Evolutionary conservation across 768 basidiomycete genomes (phyloP).

Genomic region (Leucogyrophana mollusca): DNA sequence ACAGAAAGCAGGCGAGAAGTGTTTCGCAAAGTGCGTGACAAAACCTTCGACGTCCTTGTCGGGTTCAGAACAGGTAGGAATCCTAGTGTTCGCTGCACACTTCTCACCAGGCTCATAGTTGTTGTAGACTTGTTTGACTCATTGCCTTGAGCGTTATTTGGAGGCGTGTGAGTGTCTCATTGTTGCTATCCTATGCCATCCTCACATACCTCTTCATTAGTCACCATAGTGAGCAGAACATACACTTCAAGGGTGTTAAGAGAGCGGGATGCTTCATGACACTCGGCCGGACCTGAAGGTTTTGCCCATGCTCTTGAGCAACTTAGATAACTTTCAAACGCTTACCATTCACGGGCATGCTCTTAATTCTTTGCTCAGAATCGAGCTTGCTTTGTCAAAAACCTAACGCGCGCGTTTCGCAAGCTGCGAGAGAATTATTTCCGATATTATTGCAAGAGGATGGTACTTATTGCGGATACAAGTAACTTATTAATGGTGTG

Average conservation of each 20-base stretch:
- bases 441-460: background rate
- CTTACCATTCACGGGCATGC: no score
- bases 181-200: background rate
- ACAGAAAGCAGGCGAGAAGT: constrained; percentile 79
- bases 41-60: constrained; percentile 73
- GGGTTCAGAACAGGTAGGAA: constrained; percentile 65
- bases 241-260: constrained; percentile 59
- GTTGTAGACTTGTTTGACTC: constrained; percentile 65
- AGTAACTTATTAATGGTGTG: background rate
- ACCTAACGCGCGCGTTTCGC: background rate
- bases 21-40: constrained; percentile 72
- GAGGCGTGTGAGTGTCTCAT: constrained; percentile 68
- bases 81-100: background rate
- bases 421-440: background rate
- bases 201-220: constrained; percentile 34
- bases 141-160: constrained; percentile 81
- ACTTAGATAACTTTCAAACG: no score
- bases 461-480: background rate
- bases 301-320: no score
- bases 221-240: constrained; percentile 73
- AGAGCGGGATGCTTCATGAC: constrained; percentile 38
- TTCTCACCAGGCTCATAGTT: background rate
- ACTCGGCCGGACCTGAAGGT: no score
- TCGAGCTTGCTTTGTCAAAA: no score
- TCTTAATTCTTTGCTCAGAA: no score